Evolutionary conservation across 768 basidiomycete species (phyloP).

Genomic region (Russula dissimulans): DNA sequence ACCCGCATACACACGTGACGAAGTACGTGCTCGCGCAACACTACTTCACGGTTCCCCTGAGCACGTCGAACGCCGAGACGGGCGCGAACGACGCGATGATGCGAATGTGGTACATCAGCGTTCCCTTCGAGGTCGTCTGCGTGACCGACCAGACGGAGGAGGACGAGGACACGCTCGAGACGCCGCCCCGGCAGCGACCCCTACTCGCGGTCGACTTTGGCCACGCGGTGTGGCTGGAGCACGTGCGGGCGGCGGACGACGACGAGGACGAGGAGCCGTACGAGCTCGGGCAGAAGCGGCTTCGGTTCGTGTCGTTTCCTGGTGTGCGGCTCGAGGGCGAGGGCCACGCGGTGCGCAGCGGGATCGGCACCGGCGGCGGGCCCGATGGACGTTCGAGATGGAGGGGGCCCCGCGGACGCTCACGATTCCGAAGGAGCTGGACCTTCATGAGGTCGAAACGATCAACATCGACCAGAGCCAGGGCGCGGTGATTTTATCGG

Average conservation of each 20-base stretch:
- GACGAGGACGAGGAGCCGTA: slow-evolving; percentile 24
- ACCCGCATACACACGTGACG: slow-evolving; percentile 48
- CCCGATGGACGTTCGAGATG: slow-evolving; percentile 31
- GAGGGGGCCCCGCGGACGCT: slow-evolving; percentile 45
- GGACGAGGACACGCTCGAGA: slow-evolving; percentile 34
- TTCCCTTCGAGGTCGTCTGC: slow-evolving; percentile 64
- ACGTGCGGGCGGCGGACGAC: slow-evolving; percentile 29
- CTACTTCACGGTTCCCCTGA: slow-evolving; percentile 62
- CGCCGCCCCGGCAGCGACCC: slow-evolving; percentile 41
- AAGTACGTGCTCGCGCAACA: slow-evolving; percentile 64
- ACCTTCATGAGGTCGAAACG: slow-evolving; percentile 58
- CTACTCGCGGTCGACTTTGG: slow-evolving; percentile 82
- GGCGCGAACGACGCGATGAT: slow-evolving; percentile 46
- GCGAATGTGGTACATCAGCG: slow-evolving; percentile 61
- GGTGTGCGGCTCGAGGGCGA: slow-evolving; percentile 35
- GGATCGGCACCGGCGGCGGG: neutral
- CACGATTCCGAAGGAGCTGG: slow-evolving; percentile 53
- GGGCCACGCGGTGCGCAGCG: slow-evolving; percentile 14
- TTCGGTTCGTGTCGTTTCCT: slow-evolving; percentile 67
- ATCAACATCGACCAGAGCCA: slow-evolving; percentile 74
- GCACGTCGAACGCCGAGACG: neutral
- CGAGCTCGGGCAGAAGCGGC: slow-evolving; percentile 36
- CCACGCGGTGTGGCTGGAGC: slow-evolving; percentile 78
- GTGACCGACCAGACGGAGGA: slow-evolving; percentile 38
- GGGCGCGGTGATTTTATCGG: slow-evolving; percentile 61